Conservation (phyloP, 805 yeast species). For the Wickerhamomyces alni region DNA sequence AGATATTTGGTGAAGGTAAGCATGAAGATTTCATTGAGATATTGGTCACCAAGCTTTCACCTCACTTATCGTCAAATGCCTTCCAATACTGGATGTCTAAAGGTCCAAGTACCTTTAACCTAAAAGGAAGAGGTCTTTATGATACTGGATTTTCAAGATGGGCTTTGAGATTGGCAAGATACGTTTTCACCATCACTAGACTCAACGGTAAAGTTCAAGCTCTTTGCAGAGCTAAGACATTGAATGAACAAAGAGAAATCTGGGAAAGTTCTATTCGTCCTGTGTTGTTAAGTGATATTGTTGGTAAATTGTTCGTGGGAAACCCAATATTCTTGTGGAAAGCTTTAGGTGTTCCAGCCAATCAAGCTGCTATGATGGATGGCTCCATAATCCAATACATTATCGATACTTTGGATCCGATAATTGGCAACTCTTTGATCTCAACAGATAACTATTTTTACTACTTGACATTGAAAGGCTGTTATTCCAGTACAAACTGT, state of each 20-base stretch:
- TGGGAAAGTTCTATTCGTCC: slow-evolving; percentile 66
- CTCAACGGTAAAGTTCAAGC: slow-evolving; percentile 43
- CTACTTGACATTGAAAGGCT: slow-evolving; percentile 59
- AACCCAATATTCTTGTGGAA: slow-evolving; percentile 85
- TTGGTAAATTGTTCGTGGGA: slow-evolving; percentile 64
- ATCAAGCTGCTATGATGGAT: slow-evolving; percentile 79
- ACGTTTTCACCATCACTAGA: slow-evolving; percentile 53
- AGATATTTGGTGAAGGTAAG: slow-evolving; percentile 70
- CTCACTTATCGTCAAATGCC: slow-evolving; percentile 73
- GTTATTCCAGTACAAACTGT: slow-evolving; percentile 56
- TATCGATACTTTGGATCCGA: slow-evolving; percentile 73
- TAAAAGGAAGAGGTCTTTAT: slow-evolving; percentile 56
- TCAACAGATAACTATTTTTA: slow-evolving; percentile 75
- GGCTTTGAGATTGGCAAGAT: slow-evolving; percentile 69
- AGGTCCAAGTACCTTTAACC: slow-evolving; percentile 52
- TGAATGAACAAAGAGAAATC: slow-evolving; percentile 56
- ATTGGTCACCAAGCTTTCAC: slow-evolving; percentile 50
- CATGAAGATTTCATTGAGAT: slow-evolving; percentile 46
- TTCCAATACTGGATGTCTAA: slow-evolving; percentile 73
- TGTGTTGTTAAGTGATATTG: slow-evolving; percentile 62
- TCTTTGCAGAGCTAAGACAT: slow-evolving; percentile 49
- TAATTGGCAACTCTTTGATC: slow-evolving; percentile 55
- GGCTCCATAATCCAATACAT: slow-evolving; percentile 65
- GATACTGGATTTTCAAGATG: slow-evolving; percentile 84
- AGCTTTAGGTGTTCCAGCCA: slow-evolving; percentile 84